Base-by-base conservation (phyloP, 129 eudicot species). In the Flaveria robusta region DNA sequence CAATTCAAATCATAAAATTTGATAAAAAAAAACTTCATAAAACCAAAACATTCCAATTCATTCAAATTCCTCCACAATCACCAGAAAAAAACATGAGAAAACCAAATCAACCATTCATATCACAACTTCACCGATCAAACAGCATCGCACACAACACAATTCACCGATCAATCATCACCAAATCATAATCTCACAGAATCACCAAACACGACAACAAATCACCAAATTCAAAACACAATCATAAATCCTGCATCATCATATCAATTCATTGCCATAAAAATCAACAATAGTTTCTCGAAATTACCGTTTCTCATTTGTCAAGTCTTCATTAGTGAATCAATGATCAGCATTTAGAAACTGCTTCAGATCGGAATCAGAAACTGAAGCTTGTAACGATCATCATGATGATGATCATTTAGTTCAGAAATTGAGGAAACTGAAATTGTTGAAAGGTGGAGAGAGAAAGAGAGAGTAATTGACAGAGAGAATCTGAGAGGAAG, bases 281-380 rank as follows among this genome's bases (percentile, higher is more conserved):
- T 41, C 54, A 18, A 49, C 3, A 18, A 65, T 0, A 23, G 63
- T 39, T 20, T 46, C 29, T 14, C 24, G 23, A 15, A 64, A 51
- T 64, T 72, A 72, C 79, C 79, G 50, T 66, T 65, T 15, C 9
- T 26, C 16, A 3, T 26, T 12, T 14, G 8, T 26, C 42, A 49
- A 51, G 4, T 5, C 39, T 34, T 34, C 39, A 34, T 65, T 41
- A 31, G 72, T 13, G 34, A 66, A 19, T n/a, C 11, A 71, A 27
- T 66, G 7, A 72, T 27, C 63, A 47, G 77, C 69, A 41, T 77
- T 52, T 10, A 51, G 66, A 66, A 69, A 69, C 70, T 59, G 5
- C 14, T 41, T 63, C 68, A 79, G 83, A 79, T 79, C 79, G 39
- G 83, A 72, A 79, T 16, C 46, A 64, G 78, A 63, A 70, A 49